A percentile compares a stretch with the other conserved stretches of the same genome.
phyloP scores from a whole-genome alignment of 2,329 filamentous ascomycete genomes.

The Ilyonectria robusta region DNA sequence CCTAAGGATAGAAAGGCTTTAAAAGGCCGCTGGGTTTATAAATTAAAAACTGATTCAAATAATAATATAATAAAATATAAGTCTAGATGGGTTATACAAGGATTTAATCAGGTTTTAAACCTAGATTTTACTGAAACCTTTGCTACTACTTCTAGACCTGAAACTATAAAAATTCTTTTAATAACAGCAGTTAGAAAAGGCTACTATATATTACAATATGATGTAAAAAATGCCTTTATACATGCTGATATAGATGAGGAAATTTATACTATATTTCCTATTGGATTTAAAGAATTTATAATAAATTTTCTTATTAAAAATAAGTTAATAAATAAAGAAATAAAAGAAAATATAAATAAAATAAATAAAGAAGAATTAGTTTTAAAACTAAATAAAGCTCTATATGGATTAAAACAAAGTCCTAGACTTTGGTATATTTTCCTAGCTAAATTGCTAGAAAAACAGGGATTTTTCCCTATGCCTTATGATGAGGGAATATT shows the following conservation, averaged over 20 bases:
- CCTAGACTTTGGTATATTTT: neutral
- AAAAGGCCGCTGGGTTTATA: neutral
- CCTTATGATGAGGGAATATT: too few species aligned
- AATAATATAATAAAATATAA: constrained; percentile 4
- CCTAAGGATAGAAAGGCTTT: too few species aligned
- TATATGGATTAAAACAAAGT: neutral
- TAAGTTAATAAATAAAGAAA: neutral
- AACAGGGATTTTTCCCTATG: too few species aligned
- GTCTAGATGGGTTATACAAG: neutral
- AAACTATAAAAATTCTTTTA: too few species aligned
- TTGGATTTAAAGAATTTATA: neutral
- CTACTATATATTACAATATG: too few species aligned
- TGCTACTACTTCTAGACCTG: too few species aligned
- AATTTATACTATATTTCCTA: neutral
- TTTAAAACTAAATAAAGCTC: neutral
- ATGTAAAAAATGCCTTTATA: too few species aligned
- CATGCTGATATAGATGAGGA: neutral
- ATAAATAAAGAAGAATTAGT: too few species aligned
- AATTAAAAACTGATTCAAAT: neutral
- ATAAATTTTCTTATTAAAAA: neutral
- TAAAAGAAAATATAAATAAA: neutral
- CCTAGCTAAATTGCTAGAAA: too few species aligned
- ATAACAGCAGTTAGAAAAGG: too few species aligned
- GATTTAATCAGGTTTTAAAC: neutral
- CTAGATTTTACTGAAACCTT: too few species aligned